Conservation (phyloP, 768 basidiomycete genomes). For the Scleroderma citrinum region DNA sequence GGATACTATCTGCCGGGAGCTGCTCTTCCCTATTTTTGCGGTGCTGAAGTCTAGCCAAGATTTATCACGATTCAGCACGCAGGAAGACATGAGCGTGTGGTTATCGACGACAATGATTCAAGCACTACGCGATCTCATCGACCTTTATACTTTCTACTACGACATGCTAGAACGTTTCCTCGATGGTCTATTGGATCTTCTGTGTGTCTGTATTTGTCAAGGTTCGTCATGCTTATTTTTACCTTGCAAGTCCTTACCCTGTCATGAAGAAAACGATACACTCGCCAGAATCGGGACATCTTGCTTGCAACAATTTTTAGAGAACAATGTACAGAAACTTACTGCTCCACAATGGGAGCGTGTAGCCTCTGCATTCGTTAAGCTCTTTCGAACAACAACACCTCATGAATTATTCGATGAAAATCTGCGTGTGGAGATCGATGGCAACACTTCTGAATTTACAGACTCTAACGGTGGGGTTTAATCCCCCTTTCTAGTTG, state of each 20-base stretch:
- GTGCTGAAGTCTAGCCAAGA: conserved; percentile 92
- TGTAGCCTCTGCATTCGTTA: conserved; percentile 87
- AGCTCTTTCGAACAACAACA: conserved; percentile 95
- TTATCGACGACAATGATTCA: conserved; percentile 98
- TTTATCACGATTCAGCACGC: conserved; percentile 86
- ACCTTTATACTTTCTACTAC: conserved; percentile 94
- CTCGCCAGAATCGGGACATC: conserved; percentile 96
- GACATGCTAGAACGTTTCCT: conserved; percentile 84
- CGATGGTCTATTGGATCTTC: conserved; percentile 87
- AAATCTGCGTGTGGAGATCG: conserved; percentile 78
- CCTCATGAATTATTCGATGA: conserved; percentile 97
- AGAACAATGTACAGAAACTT: conserved; percentile 86
- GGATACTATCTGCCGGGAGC: conserved; percentile 95
- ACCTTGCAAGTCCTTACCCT: conserved; percentile 7
- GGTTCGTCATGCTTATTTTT: conserved; percentile 42
- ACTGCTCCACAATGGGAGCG: conserved; percentile 84
- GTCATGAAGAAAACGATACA: conserved; percentile 84
- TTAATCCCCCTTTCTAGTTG: neutral
- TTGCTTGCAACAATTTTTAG: conserved; percentile 92
- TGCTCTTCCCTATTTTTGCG: conserved; percentile 97
- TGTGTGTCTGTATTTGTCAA: conserved; percentile 98
- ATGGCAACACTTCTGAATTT: conserved; percentile 48
- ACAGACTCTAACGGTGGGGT: conserved; percentile 40
- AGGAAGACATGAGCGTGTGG: conserved; percentile 99
- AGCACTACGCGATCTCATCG: conserved; percentile 90